Conservation (phyloP, 768 basidiomycete genomes). For the Suillus subaureus region DNA sequence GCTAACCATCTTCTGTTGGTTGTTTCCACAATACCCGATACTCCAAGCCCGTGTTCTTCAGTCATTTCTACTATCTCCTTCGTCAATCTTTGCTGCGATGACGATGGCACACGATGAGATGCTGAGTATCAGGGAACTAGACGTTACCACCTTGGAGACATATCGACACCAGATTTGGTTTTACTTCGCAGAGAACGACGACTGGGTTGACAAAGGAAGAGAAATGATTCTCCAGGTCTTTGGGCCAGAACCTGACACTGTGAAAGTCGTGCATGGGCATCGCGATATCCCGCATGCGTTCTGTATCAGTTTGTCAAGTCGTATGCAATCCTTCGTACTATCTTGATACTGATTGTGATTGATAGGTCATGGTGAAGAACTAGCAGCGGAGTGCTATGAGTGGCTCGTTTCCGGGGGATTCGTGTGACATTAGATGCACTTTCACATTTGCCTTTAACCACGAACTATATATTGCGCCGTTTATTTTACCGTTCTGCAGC, state of each 20-base stretch:
- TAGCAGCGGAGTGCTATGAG: conserved; percentile 49
- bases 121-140: conserved; percentile 55
- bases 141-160: conserved; percentile 44
- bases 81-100: conserved; percentile 53
- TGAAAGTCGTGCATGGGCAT: conserved; percentile 46
- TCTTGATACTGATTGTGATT: conserved; percentile 7
- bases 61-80: conserved; percentile 52
- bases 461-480: background rate
- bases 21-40: conserved; percentile 55
- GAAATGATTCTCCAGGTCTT: conserved; percentile 44
- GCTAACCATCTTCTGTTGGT: conserved; percentile 42
- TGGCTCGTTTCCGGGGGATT: conserved; percentile 38
- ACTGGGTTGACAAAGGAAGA: conserved; percentile 69
- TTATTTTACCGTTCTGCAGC: background rate
- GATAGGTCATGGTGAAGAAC: conserved; percentile 52
- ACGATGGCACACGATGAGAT: conserved; percentile 73
- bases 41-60: conserved; percentile 48
- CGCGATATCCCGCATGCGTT: conserved; percentile 69
- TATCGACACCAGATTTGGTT: conserved; percentile 46
- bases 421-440: background rate
- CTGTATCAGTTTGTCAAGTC: conserved; percentile 62
- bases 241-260: conserved; percentile 33
- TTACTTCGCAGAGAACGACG: conserved; percentile 64
- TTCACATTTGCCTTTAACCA: background rate
- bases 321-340: background rate